These are phyloP conservation scores for Solioccasus polychromus DNA, from an alignment of 768 basidiomycete genomes.

Conservation along the genomic window DNA sequence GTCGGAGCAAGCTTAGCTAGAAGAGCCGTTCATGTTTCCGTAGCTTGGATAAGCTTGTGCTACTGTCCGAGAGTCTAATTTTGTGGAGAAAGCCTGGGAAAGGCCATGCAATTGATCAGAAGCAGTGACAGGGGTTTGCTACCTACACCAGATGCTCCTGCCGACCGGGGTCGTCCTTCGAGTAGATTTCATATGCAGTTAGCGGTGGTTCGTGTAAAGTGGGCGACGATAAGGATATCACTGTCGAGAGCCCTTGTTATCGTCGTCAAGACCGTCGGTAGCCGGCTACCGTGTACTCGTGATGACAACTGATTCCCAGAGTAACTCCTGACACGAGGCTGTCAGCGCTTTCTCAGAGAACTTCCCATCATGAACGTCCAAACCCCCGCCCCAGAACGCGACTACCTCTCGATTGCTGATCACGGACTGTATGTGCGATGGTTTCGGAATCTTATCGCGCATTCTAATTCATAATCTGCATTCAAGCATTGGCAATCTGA, in stretches of 20 bases:
- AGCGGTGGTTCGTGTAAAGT: too few relatives aligned
- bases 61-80: not conserved
- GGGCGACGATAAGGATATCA: not conserved
- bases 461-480: conserved; percentile 7
- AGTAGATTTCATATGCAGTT: too few relatives aligned
- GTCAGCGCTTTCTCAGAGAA: not conserved
- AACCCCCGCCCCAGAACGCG: conserved; percentile 52
- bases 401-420: conserved; percentile 74
- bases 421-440: conserved; percentile 65
- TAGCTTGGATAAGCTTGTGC: too few relatives aligned
- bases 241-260: not conserved
- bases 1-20: conserved; percentile 5
- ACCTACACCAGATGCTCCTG: too few relatives aligned
- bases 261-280: not conserved
- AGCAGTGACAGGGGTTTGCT: too few relatives aligned
- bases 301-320: conserved; percentile 4
- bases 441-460: not conserved
- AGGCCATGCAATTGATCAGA: not conserved
- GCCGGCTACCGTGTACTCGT: conserved; percentile 4
- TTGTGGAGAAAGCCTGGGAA: conserved; percentile 5
- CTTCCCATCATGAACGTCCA: conserved; percentile 44
- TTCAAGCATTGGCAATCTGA: conserved; percentile 75
- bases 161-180: too few relatives aligned
- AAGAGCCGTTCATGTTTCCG: too few relatives aligned
- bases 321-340: not conserved